Evolutionary conservation across 2,329 filamentous ascomycete genomes (phyloP).

Genomic region (Rachicladosporium sp.): DNA sequence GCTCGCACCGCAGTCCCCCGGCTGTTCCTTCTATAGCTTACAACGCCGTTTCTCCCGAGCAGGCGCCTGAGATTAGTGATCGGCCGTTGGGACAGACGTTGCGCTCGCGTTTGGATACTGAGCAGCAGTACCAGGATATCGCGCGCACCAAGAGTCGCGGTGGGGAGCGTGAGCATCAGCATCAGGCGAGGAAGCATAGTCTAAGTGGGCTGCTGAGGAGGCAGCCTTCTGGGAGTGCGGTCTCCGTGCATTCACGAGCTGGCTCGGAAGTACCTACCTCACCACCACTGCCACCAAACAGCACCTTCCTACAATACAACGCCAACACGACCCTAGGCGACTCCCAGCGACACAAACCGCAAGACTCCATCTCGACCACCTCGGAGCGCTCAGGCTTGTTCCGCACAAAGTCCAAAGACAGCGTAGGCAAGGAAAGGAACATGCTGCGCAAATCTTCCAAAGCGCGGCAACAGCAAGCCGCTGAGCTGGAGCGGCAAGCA

Average conservation of each 20-base stretch:
- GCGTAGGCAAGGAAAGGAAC: neutral
- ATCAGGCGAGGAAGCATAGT: constrained; percentile 5
- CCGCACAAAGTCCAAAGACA: constrained; percentile 1
- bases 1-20: constrained; percentile 12
- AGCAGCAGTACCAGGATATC: constrained; percentile 1
- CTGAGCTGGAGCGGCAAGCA: constrained; percentile 9
- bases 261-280: neutral
- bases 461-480: constrained; percentile 17
- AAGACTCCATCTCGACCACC: constrained; percentile 3
- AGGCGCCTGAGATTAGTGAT: constrained; percentile 3
- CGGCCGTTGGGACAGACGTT: neutral
- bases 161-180: constrained; percentile 2
- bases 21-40: constrained; percentile 6
- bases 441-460: constrained; percentile 26
- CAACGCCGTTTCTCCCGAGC: constrained; percentile 4
- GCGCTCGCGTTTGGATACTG: neutral
- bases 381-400: constrained; percentile 3
- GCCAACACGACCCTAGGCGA: constrained; percentile 1
- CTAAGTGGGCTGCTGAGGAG: constrained; percentile 3
- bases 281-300: neutral
- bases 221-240: neutral
- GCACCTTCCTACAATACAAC: neutral
- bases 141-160: constrained; percentile 4
- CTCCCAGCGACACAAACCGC: neutral
- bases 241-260: neutral